A percentile compares a stretch with the other conserved stretches of the same genome.
Evolutionary conservation across 345 rosid species (phyloP).

Genomic region (Kernera saxatilis): DNA sequence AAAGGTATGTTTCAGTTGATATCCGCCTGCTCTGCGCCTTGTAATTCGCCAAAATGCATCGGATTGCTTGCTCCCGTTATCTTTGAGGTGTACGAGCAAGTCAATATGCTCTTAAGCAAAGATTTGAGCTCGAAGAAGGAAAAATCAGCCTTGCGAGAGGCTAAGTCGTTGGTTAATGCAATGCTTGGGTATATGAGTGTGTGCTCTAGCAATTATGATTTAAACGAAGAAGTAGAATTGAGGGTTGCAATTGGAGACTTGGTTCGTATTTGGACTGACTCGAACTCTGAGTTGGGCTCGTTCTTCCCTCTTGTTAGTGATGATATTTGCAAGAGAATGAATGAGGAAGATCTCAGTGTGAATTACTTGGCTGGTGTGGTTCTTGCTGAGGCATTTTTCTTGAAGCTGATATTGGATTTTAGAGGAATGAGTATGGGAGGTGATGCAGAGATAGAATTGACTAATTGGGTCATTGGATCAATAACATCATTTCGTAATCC

Average conservation of each 20-base stretch:
- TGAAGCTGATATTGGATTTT: conserved; percentile 26
- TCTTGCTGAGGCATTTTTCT: conserved; percentile 40
- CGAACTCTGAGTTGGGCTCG: no score
- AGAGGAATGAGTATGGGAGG: background rate
- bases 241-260: no score
- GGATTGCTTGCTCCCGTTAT: conserved; percentile 52
- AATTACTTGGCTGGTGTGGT: conserved; percentile 47
- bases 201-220: no score
- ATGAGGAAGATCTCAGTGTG: conserved; percentile 32
- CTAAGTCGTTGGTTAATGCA: conserved; percentile 37
- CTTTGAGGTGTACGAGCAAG: conserved; percentile 31
- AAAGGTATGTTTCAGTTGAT: conserved; percentile 42
- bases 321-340: background rate
- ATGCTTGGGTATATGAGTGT: conserved; percentile 43
- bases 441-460: conserved; percentile 42
- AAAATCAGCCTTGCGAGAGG: conserved; percentile 33
- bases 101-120: conserved; percentile 25
- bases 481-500: conserved; percentile 37
- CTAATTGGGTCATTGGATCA: conserved; percentile 43
- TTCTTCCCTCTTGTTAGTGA: no score
- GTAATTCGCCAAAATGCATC: conserved; percentile 32
- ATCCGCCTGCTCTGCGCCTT: conserved; percentile 29
- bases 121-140: conserved; percentile 32
- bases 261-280: no score
- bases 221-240: no score